Evolutionary conservation across 371 early-diverging fungal genomes (phyloP), one percentile per base, ranked within the genome.

Genomic region (Circinella minor): DNA sequence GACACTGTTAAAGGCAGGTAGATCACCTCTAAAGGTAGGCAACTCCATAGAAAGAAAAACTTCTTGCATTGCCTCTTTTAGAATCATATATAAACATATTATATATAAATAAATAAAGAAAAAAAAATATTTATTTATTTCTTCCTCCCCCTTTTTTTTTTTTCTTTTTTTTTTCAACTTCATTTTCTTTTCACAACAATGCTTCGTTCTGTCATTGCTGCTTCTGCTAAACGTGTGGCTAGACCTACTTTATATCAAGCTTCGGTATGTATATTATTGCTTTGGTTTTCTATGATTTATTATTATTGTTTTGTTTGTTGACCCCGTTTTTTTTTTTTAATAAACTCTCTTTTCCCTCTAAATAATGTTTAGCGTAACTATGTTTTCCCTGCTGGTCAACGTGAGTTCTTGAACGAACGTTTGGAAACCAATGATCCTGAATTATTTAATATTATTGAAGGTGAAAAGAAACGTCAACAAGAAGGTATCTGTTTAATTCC

Each of bases 401-500:
- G 78, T 70, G 87, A 89, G 86, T 82, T 87, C 63, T 86, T 94
- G 48, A 94, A 93, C 78, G 79, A 82, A 63, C 86, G 87, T 62
- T 78, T 94, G 71, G 82, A 87, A 63, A 83, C 86, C 63, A 86
- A 80, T 64, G 99, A 99, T 81, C 97, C 97, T 11, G 98, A 98
- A 80, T 88, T 99, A 82, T 92, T 89, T 77, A 89, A 95, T 74
- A 94, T 99, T 72, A 95, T 99, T 76, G 96, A 98, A 80, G 81
- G 83, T 36, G 99, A 99, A 86, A 98, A 98, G 89, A 90, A 88
- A 74, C 91, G 99, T 78, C 99, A 99, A 88, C 87, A 95, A 63
- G 95, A 95, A 46, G 88, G 92, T 54, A 90, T 99, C 66, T 94
- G 93, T 66, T 86, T 99, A 77, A 99, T 99, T 75, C 98, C 99